Percentiles rank a stretch among this genome's conserved stretches.
phyloP scores from a whole-genome alignment of 2,329 filamentous ascomycete genomes.

The Clarireedia hainanense region DNA sequence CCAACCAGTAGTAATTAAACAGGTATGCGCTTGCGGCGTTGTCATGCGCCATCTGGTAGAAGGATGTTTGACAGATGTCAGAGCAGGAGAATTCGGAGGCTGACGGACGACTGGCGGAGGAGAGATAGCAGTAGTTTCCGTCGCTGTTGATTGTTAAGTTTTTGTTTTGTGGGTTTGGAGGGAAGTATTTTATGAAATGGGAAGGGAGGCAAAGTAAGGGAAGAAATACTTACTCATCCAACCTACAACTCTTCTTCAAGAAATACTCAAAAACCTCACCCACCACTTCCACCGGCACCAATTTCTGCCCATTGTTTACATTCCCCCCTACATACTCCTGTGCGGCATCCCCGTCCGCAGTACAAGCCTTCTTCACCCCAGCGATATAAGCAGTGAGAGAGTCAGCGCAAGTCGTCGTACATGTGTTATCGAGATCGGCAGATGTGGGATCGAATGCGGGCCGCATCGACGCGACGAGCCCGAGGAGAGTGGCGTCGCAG shows the following conservation, averaged over 20 bases:
- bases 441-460: constrained; percentile 23
- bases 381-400: constrained; percentile 24
- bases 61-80: constrained; percentile 24
- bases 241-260: not conserved
- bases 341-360: constrained; percentile 24
- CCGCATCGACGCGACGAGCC: constrained; percentile 26
- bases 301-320: constrained; percentile 17
- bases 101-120: not conserved
- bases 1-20: constrained; percentile 23
- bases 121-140: not conserved
- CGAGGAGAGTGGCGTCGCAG: constrained; percentile 27
- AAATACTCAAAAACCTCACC: constrained; percentile 9
- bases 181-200: not conserved
- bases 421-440: constrained; percentile 22
- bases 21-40: constrained; percentile 23
- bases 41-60: constrained; percentile 26
- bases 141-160: not conserved
- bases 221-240: constrained; percentile 11
- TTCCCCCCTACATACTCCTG: constrained; percentile 12
- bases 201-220: not conserved
- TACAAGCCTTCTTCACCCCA: constrained; percentile 23
- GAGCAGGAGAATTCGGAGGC: constrained; percentile 18
- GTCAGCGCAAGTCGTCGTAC: constrained; percentile 23
- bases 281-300: constrained; percentile 9
- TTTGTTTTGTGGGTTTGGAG: not conserved